phyloP scores from a whole-genome alignment of 768 basidiomycete genomes.

The Tulasnella sp. region DNA sequence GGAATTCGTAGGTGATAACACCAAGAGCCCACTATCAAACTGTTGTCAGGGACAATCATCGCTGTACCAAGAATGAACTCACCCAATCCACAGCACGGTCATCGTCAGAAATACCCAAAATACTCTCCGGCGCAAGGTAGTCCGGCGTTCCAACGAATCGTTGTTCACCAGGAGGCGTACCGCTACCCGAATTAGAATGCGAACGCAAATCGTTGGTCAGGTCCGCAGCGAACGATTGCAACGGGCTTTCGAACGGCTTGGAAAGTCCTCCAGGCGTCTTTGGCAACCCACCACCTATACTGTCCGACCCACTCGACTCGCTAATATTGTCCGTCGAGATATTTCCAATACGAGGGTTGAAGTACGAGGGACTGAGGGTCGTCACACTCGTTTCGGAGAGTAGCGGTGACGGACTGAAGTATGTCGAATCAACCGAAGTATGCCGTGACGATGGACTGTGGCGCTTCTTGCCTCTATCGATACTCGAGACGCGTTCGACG shows the following conservation, averaged over 20 bases:
- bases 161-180: slow-evolving; percentile 71
- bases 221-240: slow-evolving; percentile 79
- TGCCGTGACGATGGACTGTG: slow-evolving; percentile 55
- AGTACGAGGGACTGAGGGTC: slow-evolving; percentile 59
- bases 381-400: slow-evolving; percentile 41
- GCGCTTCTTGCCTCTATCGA: slow-evolving; percentile 73
- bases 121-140: slow-evolving; percentile 91
- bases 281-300: slow-evolving; percentile 44
- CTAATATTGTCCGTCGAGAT: slow-evolving; percentile 67
- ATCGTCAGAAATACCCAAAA: slow-evolving; percentile 88
- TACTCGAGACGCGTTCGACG: slow-evolving; percentile 82
- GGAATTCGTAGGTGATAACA: slow-evolving; percentile 95
- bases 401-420: slow-evolving; percentile 44
- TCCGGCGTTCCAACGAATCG: slow-evolving; percentile 97
- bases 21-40: slow-evolving; percentile 84
- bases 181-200: slow-evolving; percentile 54
- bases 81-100: slow-evolving; percentile 98
- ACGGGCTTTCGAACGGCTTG: slow-evolving; percentile 54
- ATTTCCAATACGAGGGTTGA: slow-evolving; percentile 55
- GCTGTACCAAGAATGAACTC: slow-evolving; percentile 23
- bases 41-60: slow-evolving; percentile 16
- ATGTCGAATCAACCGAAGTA: slow-evolving; percentile 36
- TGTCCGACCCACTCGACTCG: slow-evolving; percentile 83
- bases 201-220: slow-evolving; percentile 72
- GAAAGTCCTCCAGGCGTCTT: slow-evolving; percentile 26